Evolutionary conservation across 179 eudicot genomes (phyloP).

Genomic region (Beta lomatogona): DNA sequence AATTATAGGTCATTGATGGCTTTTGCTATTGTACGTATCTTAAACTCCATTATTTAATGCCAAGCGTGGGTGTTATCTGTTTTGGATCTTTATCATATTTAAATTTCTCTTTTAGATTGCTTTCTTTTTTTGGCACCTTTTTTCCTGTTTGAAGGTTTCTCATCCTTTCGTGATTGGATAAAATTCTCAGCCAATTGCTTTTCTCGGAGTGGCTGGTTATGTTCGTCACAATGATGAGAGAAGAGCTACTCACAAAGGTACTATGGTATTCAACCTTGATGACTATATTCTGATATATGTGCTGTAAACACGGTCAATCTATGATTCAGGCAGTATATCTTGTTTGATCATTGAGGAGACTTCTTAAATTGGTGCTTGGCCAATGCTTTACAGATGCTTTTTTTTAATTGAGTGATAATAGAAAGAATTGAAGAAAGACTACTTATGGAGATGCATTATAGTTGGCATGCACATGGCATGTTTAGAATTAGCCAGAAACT

Average conservation of each 20-base stretch:
- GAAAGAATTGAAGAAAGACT: background rate
- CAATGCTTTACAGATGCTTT: background rate
- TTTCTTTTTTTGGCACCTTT: background rate
- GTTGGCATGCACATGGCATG: background rate
- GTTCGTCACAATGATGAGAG: constrained; percentile 76
- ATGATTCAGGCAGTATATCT: background rate
- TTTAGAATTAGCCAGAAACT: background rate
- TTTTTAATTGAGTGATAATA: background rate
- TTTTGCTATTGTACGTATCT: constrained; percentile 40
- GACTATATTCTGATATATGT: background rate
- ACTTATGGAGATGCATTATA: background rate
- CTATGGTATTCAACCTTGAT: background rate
- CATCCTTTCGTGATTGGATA: constrained; percentile 18
- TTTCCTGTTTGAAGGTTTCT: constrained; percentile 21
- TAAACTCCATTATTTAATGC: constrained; percentile 16
- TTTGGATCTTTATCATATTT: background rate
- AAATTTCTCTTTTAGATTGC: background rate
- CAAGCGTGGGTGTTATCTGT: background rate
- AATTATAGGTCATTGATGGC: constrained; percentile 22
- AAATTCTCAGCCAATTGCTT: constrained; percentile 59
- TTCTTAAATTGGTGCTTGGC: background rate
- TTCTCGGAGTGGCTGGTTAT: constrained; percentile 52
- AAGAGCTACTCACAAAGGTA: constrained; percentile 78
- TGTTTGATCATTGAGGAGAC: background rate
- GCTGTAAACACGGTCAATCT: background rate